Percentiles rank a stretch among this genome's conserved stretches.
Conservation (phyloP, 345 rosid species). For the Brassica cretica region DNA sequence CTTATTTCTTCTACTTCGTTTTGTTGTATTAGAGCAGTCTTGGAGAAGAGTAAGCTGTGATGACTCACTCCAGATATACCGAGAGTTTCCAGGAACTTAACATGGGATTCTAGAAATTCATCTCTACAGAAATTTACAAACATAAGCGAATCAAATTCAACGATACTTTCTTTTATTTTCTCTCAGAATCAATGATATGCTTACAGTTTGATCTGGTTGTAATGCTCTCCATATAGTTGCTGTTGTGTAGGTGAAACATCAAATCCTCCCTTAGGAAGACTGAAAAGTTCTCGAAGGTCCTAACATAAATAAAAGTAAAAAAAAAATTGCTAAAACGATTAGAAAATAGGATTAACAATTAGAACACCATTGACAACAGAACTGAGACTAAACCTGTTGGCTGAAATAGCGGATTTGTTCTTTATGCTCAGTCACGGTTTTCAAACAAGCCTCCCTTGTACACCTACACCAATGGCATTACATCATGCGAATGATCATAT, state of each 20-base stretch:
- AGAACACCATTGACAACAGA: slow-evolving; percentile 11
- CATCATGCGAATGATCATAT: slow-evolving; percentile 1
- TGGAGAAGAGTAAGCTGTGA: slow-evolving; percentile 92
- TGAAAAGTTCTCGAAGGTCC: slow-evolving; percentile 90
- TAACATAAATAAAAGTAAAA: slow-evolving; percentile 32
- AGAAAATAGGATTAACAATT: background rate
- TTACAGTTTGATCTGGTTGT: slow-evolving; percentile 70
- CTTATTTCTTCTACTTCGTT: slow-evolving; percentile 59
- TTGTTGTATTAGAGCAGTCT: slow-evolving; percentile 65
- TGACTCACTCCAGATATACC: slow-evolving; percentile 98
- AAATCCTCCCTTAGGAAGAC: slow-evolving; percentile 87
- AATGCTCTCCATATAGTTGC: slow-evolving; percentile 91
- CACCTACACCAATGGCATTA: slow-evolving; percentile 46
- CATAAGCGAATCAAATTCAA: background rate
- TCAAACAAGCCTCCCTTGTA: slow-evolving; percentile 91
- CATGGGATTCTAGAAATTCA: slow-evolving; percentile 57
- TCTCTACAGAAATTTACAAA: slow-evolving; percentile 48
- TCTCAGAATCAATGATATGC: slow-evolving; percentile 5
- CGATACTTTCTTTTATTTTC: background rate
- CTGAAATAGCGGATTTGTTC: slow-evolving; percentile 96
- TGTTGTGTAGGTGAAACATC: slow-evolving; percentile 84
- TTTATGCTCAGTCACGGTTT: slow-evolving; percentile 93
- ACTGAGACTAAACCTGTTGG: slow-evolving; percentile 56
- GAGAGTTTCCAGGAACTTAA: slow-evolving; percentile 67
- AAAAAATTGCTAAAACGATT: background rate